phyloP scores from a whole-genome alignment of 305 asterid species.

The Fraxinus platypoda region DNA sequence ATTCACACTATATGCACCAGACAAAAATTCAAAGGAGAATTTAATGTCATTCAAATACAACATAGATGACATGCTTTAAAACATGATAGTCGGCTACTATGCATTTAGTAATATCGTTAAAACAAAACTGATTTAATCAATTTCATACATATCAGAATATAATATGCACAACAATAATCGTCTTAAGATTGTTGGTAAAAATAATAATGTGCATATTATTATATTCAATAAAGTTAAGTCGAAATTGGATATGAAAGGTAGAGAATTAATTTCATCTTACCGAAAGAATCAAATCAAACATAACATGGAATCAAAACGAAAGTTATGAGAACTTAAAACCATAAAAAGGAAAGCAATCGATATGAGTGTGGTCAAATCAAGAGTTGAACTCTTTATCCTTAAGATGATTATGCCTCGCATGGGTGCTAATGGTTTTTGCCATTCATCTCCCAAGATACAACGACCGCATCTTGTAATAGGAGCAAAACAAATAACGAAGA shows the following conservation, averaged over 20 bases:
- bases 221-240: background rate
- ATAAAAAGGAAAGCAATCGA: background rate
- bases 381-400: background rate
- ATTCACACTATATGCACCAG: background rate
- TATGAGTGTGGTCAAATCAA: too few species aligned
- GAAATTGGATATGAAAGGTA: background rate
- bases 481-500: too few species aligned
- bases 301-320: background rate
- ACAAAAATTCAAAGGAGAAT: background rate
- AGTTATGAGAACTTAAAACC: background rate
- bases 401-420: background rate
- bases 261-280: background rate
- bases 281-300: background rate
- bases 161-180: background rate
- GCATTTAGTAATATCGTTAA: too few species aligned
- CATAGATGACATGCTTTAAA: background rate
- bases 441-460: background rate
- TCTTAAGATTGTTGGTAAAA: background rate
- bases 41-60: background rate
- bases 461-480: background rate
- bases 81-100: background rate
- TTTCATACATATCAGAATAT: background rate
- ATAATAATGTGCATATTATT: background rate
- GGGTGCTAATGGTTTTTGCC: background rate
- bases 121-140: background rate